These are phyloP conservation scores for Mayamaea pseudoterrestris DNA, from an alignment of 108 stramenopile species.

Conservation along the genomic window DNA sequence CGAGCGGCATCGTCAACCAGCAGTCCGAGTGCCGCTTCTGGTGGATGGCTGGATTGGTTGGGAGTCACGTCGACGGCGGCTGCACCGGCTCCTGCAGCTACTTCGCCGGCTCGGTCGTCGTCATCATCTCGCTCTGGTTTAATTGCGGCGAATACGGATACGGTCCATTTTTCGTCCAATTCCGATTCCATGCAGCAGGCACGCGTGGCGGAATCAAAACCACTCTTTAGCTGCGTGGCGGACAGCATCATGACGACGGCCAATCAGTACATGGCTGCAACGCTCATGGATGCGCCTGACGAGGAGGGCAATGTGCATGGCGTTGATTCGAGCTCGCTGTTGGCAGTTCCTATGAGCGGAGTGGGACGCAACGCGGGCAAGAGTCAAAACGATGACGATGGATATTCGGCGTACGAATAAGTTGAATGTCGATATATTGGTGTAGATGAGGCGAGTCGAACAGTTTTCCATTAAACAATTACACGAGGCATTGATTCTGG, in stretches of 20 bases:
- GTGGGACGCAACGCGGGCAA: constrained; percentile 13
- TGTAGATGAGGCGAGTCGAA: too few species aligned
- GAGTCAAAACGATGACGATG: too few species aligned
- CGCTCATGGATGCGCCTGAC: constrained; percentile 24
- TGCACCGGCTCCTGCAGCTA: constrained; percentile 3
- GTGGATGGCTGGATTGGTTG: constrained; percentile 33
- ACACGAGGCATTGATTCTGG: too few species aligned
- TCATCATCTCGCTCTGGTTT: constrained; percentile 15
- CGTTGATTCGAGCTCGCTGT: constrained; percentile 48
- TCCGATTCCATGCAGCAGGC: constrained; percentile 14
- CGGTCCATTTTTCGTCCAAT: too few species aligned
- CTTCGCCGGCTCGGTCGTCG: constrained; percentile 10
- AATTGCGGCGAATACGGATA: too few species aligned
- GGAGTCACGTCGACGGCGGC: constrained; percentile 12
- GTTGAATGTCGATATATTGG: too few species aligned
- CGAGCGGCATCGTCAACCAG: constrained; percentile 8
- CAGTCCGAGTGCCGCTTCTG: constrained; percentile 4
- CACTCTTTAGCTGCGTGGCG: constrained; percentile 67
- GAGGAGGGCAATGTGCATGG: constrained; percentile 67
- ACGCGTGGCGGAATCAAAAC: constrained; percentile 45
- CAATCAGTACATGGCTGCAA: constrained; percentile 13
- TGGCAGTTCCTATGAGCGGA: constrained; percentile 55
- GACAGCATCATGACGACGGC: constrained; percentile 52
- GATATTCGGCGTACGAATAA: too few species aligned
- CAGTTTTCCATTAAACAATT: too few species aligned